Evolutionary conservation across 345 rosid genomes (phyloP).

Genomic region (Arabidopsis arenosa): DNA sequence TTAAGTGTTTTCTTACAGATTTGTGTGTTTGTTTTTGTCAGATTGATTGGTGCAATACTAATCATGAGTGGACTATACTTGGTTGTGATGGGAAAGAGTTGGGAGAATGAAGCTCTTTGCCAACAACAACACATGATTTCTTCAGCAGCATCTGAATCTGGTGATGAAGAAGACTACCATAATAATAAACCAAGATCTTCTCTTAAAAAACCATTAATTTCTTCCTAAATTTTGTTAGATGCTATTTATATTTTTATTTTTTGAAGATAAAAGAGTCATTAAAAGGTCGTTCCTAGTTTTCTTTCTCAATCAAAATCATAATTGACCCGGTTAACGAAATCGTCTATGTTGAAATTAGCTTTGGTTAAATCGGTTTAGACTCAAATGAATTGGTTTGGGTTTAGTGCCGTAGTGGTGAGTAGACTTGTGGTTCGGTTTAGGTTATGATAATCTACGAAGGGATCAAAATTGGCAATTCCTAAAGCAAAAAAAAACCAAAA

Average conservation of each 20-base stretch:
- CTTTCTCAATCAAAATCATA: background rate
- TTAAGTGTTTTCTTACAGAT: background rate
- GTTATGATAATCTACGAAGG: background rate
- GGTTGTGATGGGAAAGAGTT: conserved; percentile 67
- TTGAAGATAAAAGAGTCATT: too few relatives aligned
- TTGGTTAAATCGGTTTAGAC: conserved; percentile 16
- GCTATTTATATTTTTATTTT: too few relatives aligned
- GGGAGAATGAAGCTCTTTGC: conserved; percentile 50
- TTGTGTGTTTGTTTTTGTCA: conserved; percentile 35
- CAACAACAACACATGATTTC: conserved; percentile 23
- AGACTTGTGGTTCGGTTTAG: conserved; percentile 4
- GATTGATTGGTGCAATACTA: conserved; percentile 62
- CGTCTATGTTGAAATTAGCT: background rate
- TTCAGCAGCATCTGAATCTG: conserved; percentile 27
- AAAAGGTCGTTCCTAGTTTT: background rate
- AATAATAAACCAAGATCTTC: conserved; percentile 31
- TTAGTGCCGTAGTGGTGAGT: background rate
- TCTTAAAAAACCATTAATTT: conserved; percentile 48
- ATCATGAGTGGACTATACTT: conserved; percentile 63
- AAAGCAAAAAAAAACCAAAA: background rate
- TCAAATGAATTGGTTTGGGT: conserved; percentile 15
- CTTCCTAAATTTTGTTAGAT: conserved; percentile 10
- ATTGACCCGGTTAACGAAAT: background rate
- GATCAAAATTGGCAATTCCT: background rate
- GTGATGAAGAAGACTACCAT: conserved; percentile 19